A percentile compares a stretch with the other conserved stretches of the same genome.
Evolutionary conservation across 805 yeast species (phyloP).

Genomic region (Candida nemodendra): DNA sequence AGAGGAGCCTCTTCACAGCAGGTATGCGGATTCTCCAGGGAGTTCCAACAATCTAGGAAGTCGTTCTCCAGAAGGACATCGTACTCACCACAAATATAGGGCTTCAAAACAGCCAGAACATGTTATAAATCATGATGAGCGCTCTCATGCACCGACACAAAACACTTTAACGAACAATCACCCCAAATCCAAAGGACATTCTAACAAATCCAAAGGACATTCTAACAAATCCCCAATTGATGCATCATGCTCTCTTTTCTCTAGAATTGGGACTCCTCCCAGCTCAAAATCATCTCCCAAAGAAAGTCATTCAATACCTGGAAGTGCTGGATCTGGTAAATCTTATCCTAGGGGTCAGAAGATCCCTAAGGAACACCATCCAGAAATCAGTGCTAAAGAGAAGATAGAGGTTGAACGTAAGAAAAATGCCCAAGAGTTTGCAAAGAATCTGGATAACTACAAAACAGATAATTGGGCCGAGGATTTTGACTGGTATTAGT

Average conservation of each 20-base stretch:
- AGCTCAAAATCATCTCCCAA: slow-evolving; percentile 2
- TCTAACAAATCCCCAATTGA: background rate
- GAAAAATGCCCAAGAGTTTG: slow-evolving; percentile 18
- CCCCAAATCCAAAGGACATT: background rate
- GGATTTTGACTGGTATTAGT: slow-evolving; percentile 18
- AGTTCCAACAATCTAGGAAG: background rate
- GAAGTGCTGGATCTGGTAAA: too few relatives aligned
- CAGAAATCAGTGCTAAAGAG: too few relatives aligned
- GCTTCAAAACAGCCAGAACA: background rate
- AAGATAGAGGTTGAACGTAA: slow-evolving; percentile 11
- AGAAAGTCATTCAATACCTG: slow-evolving; percentile 1
- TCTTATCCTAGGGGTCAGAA: background rate
- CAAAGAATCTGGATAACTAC: slow-evolving; percentile 11
- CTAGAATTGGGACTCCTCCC: background rate
- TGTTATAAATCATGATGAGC: background rate
- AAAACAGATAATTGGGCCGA: slow-evolving; percentile 19
- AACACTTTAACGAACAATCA: background rate
- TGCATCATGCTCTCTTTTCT: background rate
- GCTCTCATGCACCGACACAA: background rate
- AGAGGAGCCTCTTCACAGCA: background rate
- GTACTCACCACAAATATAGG: too few relatives aligned
- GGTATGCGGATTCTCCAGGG: background rate
- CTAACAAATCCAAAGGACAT: background rate
- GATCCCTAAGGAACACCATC: too few relatives aligned
- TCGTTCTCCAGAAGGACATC: background rate